These are phyloP conservation scores for Colletotrichum musae DNA, from an alignment of 2,329 filamentous ascomycete species.

Conservation along the genomic window DNA sequence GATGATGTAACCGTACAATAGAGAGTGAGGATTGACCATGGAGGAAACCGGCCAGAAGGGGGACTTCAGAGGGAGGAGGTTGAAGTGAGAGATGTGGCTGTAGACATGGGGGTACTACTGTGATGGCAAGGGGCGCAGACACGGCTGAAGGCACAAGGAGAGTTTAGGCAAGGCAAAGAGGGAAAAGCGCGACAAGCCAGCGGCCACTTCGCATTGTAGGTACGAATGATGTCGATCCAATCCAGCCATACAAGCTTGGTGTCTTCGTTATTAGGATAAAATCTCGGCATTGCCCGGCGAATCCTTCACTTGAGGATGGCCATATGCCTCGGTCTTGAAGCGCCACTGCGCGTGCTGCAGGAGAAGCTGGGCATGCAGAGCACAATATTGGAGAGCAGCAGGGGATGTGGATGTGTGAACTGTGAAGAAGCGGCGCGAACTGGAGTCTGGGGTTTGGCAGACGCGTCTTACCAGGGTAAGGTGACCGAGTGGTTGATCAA, in stretches of 20 bases:
- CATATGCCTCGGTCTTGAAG: constrained; percentile 24
- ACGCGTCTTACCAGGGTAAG: constrained; percentile 38
- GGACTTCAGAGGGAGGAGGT: constrained; percentile 19
- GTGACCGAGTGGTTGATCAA: constrained; percentile 2
- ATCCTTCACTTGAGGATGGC: constrained; percentile 36
- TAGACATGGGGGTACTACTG: constrained; percentile 33
- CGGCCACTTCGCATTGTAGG: constrained; percentile 2
- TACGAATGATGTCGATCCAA: constrained; percentile 21
- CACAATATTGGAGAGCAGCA: not conserved
- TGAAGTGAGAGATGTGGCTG: constrained; percentile 24
- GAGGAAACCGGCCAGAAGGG: not conserved
- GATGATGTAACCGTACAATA: constrained; percentile 36
- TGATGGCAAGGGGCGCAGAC: constrained; percentile 25
- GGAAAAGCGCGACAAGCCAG: constrained; percentile 15
- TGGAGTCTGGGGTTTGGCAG: not conserved
- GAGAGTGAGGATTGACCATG: constrained; percentile 1
- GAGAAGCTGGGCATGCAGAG: constrained; percentile 13
- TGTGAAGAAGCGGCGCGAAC: constrained; percentile 12
- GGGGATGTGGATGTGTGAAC: not conserved
- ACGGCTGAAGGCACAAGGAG: constrained; percentile 15
- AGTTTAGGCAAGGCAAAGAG: constrained; percentile 18
- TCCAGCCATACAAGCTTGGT: constrained; percentile 8
- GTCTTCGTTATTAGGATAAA: constrained; percentile 26
- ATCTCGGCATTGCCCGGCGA: constrained; percentile 24
- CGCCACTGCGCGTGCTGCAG: constrained; percentile 13